Percentiles rank a stretch among this genome's conserved stretches.
phyloP scores from a whole-genome alignment of 495 filamentous ascomycete genomes.

The Penicillium lagena region DNA sequence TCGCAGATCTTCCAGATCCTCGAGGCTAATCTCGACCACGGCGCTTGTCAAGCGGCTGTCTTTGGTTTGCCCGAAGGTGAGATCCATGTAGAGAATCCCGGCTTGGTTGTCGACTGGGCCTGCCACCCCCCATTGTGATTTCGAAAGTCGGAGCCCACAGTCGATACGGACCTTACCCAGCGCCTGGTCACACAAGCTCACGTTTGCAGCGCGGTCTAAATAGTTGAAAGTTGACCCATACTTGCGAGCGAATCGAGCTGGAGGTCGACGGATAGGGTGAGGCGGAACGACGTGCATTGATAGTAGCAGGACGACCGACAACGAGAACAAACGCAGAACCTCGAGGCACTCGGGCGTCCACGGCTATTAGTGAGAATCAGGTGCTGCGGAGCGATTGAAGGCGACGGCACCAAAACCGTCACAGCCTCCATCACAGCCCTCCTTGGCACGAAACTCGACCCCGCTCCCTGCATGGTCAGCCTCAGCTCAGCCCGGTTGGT shows the following conservation, averaged over 20 bases:
- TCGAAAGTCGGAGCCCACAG: constrained; percentile 3
- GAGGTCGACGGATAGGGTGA: background rate
- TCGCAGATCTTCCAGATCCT: too few relatives aligned
- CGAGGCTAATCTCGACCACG: constrained; percentile 1
- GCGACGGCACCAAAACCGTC: too few relatives aligned
- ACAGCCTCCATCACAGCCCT: too few relatives aligned
- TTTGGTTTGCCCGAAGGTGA: constrained; percentile 2
- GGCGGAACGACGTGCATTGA: background rate
- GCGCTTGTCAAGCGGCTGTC: constrained; percentile 3
- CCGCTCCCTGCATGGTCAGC: too few relatives aligned
- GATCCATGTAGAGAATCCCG: constrained; percentile 6
- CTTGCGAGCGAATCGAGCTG: constrained; percentile 1
- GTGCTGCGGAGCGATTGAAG: too few relatives aligned
- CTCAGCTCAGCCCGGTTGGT: too few relatives aligned
- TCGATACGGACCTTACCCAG: constrained; percentile 4
- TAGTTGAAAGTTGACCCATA: background rate
- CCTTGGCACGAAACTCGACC: too few relatives aligned
- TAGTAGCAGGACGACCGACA: background rate
- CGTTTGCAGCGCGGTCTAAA: background rate
- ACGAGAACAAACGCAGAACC: background rate
- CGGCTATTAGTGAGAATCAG: too few relatives aligned
- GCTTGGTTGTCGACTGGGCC: background rate
- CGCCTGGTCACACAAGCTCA: constrained; percentile 1
- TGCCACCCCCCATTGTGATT: constrained; percentile 4
- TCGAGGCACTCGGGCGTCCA: background rate